Evolutionary conservation across 2,329 filamentous ascomycete genomes (phyloP), one percentile per base, ranked within the genome.

Genomic region (Aspergillus eucalypticola): DNA sequence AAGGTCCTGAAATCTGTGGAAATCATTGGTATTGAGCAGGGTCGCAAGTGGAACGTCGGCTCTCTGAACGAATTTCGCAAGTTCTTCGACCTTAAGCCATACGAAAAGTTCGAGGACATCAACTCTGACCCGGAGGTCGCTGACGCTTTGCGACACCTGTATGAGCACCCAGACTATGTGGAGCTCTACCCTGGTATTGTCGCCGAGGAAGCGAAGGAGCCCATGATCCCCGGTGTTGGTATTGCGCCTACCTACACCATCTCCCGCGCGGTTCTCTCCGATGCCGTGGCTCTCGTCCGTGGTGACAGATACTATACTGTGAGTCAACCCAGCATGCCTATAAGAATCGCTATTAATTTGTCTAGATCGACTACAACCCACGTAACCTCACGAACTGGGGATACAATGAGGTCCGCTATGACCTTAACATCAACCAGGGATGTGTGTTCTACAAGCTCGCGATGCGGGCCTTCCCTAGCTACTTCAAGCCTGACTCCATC

Each of bases 371-470:
- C 73, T 93, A 90, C 73, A 86, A 88, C 66, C 85, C 91, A 0
- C 84, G 86, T 8, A 86, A 87, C 66, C 76, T 96, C 50, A 96
- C 91, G 1, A 92, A 91, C 76, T 96, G 91, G 91, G 91, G 91
- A 19, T 94, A 86, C 78, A 86, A 86, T 57, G 89, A 92, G 71
- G 89, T 85, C 3, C 83, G 90, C 19, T 91, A 88, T 58, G 90
- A 96, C 66, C 77, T 88, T 21, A 86, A 84, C 60, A 77, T 94
- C 65, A 90, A 95, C 75, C 88, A 95, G 71, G 91, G 92, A 50
- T 92, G 89, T 66, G 86, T 92, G 11, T 90, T 94, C 76, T 92
- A 93, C 81, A 96, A 95, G 79, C 83, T 96, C 38, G 89, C 93
- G 72, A 80, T 91, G 38, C 85, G 89, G 5, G 90, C 90, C 0